Percentiles rank a stretch among this genome's conserved stretches.
These are phyloP conservation scores for Penicillium pulvis DNA, from an alignment of 495 filamentous ascomycete species.

Conservation along the genomic window DNA sequence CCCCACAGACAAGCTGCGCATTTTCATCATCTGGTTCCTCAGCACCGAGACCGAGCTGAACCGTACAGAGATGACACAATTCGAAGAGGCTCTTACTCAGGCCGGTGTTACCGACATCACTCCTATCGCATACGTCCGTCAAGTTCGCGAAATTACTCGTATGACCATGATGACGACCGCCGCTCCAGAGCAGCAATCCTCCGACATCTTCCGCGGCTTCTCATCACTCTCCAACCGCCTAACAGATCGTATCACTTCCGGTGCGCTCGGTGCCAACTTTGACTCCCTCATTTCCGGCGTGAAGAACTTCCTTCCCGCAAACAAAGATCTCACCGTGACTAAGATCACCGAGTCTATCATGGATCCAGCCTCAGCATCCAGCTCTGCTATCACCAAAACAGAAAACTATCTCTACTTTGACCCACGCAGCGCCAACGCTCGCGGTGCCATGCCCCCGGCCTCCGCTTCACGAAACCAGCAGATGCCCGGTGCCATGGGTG, in stretches of 20 bases:
- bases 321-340: slow-evolving; percentile 93
- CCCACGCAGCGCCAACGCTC: slow-evolving; percentile 86
- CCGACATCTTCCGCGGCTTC: slow-evolving; percentile 85
- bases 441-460: slow-evolving; percentile 83
- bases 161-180: slow-evolving; percentile 99
- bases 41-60: slow-evolving; percentile 90
- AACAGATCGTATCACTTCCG: slow-evolving; percentile 91
- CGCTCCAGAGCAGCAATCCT: slow-evolving; percentile 64
- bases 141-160: slow-evolving; percentile 91
- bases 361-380: slow-evolving; percentile 88
- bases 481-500: slow-evolving; percentile 45
- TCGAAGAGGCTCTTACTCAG: slow-evolving; percentile 80
- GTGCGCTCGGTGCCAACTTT: slow-evolving; percentile 85
- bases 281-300: slow-evolving; percentile 96
- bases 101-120: slow-evolving; percentile 71
- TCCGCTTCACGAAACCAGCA: slow-evolving; percentile 57
- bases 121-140: slow-evolving; percentile 81
- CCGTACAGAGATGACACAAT: slow-evolving; percentile 78
- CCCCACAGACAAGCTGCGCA: slow-evolving; percentile 81
- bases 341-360: slow-evolving; percentile 98
- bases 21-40: slow-evolving; percentile 98
- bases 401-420: slow-evolving; percentile 99
- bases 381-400: slow-evolving; percentile 92
- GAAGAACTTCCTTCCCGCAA: slow-evolving; percentile 95
- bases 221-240: slow-evolving; percentile 84